These are phyloP conservation scores for Rubia yunnanensis DNA, from an alignment of 257 asterid genomes.

Conservation along the genomic window DNA sequence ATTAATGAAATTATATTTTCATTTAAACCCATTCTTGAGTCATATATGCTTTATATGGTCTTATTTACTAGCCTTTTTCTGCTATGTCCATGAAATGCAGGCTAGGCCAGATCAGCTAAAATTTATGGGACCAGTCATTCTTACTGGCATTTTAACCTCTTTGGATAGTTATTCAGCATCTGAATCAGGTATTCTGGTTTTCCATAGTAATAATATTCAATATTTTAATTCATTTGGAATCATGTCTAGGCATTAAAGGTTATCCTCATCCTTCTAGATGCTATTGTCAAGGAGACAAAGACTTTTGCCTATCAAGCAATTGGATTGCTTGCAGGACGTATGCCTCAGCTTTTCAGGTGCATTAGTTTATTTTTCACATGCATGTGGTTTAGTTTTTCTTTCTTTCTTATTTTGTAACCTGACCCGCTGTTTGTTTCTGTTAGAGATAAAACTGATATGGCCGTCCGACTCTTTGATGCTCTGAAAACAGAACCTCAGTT, in stretches of 20 bases:
- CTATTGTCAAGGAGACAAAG: constrained; percentile 66
- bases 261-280: constrained; percentile 41
- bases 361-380: constrained; percentile 4
- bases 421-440: constrained; percentile 11
- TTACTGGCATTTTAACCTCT: constrained; percentile 64
- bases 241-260: background rate
- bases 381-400: constrained; percentile 9
- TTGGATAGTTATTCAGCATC: constrained; percentile 58
- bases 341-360: constrained; percentile 97
- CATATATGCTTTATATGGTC: background rate
- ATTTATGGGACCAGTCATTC: constrained; percentile 91
- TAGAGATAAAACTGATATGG: constrained; percentile 81
- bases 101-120: constrained; percentile 76
- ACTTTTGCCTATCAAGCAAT: constrained; percentile 86
- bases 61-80: background rate
- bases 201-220: background rate
- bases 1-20: background rate
- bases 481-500: constrained; percentile 64
- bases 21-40: background rate
- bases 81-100: constrained; percentile 31
- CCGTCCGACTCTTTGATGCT: constrained; percentile 84
- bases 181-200: constrained; percentile 53
- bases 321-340: constrained; percentile 88
- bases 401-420: constrained; percentile 9
- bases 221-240: constrained; percentile 1